Evolutionary conservation across 2,329 filamentous ascomycete species (phyloP), one percentile per base, ranked within the genome.

Genomic region (Iodosphaeria phyllophila): DNA sequence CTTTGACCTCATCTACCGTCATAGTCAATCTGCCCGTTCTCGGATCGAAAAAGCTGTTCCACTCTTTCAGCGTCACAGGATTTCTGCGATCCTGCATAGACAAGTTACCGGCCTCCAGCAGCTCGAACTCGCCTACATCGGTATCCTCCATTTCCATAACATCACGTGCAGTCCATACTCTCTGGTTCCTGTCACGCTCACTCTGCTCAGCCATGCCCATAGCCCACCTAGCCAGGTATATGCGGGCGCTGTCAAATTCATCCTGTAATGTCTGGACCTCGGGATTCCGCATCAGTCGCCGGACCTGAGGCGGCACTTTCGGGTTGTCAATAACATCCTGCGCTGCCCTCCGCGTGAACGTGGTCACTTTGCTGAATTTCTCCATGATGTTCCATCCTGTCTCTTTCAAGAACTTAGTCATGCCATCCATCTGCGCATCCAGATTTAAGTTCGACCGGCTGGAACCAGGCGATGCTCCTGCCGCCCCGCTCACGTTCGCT

Each of bases 201-300:
- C 84, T 86, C 53, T 98, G 89, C 47, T 98, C 91, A 0, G 89
- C 84, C 34, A 98, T 92, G 6, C 83, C 83, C 89, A 98, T 95
- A 3, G 89, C 89, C 89, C 89, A 98, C 33, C 89, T 65, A 13
- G 89, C 89, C 19, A 98, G 61, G 43, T 98, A 98, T 30, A 98
- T 63, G 34, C 89, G 68, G 4, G 91, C 89, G 40, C 83, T 92
- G 54, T 98, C 91, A 39, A 93, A 98, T 44, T 98, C 91, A 31
- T 95, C 84, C 43, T 93, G 84, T 13, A 98, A 49, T 0, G 79
- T 93, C 53, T 93, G 84, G 0, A 98, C 83, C 42, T 98, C 84
- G 0, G 84, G 84, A 35, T 91, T 93, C 42, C 71, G 74, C 47
- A 98, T 68, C 37, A 98, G 48, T 25, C 80, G 67, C 40, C 75